These are phyloP conservation scores for Nakazawaea wyomingensis DNA, from an alignment of 805 yeast genomes.

Conservation along the genomic window DNA sequence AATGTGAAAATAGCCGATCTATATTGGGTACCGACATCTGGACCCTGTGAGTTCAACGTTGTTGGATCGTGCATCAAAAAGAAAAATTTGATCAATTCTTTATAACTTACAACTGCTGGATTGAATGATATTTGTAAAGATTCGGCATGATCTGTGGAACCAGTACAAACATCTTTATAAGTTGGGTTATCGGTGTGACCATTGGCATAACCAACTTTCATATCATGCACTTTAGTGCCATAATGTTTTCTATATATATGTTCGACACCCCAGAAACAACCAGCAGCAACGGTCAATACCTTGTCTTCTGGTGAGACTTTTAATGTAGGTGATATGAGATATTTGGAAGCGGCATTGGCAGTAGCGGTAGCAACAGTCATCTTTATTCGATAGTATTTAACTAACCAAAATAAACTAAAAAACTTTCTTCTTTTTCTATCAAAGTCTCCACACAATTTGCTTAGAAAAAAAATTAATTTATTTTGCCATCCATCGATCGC, in stretches of 20 bases:
- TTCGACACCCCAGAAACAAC: slow-evolving; percentile 90
- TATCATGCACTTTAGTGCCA: slow-evolving; percentile 60
- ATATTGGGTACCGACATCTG: slow-evolving; percentile 86
- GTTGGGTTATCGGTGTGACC: slow-evolving; percentile 53
- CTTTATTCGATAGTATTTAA: background rate
- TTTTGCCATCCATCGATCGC: too few species aligned
- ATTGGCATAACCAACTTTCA: slow-evolving; percentile 88
- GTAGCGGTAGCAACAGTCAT: slow-evolving; percentile 1
- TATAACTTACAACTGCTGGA: slow-evolving; percentile 54
- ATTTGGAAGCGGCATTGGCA: background rate
- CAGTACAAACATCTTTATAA: slow-evolving; percentile 71
- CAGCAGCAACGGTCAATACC: slow-evolving; percentile 53
- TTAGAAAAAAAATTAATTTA: too few species aligned
- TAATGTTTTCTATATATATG: slow-evolving; percentile 72
- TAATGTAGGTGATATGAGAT: slow-evolving; percentile 20
- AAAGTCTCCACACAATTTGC: too few species aligned
- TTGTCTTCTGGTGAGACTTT: slow-evolving; percentile 39
- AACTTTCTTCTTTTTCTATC: too few species aligned
- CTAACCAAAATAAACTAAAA: too few species aligned
- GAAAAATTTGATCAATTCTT: slow-evolving; percentile 72
- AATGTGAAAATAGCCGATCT: slow-evolving; percentile 76
- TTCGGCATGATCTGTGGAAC: slow-evolving; percentile 77
- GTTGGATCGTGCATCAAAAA: slow-evolving; percentile 96
- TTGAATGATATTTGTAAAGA: slow-evolving; percentile 79
- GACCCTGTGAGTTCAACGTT: slow-evolving; percentile 75